Base-by-base conservation (phyloP, 768 basidiomycete genomes). In the Boletus rubescentipes region DNA sequence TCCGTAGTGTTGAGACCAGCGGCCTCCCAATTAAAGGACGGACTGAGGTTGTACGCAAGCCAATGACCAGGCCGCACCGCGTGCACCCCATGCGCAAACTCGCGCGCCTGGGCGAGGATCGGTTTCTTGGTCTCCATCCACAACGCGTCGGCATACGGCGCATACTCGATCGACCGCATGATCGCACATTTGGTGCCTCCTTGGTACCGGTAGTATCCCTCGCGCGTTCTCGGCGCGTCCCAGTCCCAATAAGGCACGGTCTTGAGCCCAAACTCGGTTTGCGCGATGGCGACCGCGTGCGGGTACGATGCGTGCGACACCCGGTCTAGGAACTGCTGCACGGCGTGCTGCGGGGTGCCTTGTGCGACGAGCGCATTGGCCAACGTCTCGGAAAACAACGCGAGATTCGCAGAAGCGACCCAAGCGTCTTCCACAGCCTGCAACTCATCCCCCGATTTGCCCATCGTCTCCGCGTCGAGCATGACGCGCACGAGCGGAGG, bases 41-140 rank as follows among this genome's bases (percentile, higher is more conserved):
- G 93, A 61, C 90, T 92, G 62, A 98, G 73, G 75, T 98, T 98
- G 75, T 98, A 99, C 23, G 95, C 89, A 46, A 99, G 77, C 97
- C 95, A 98, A 62, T 98, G 93, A 36, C 87, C 84, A 0, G 95
- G 95, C 67, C 83, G 82, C 36, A 72, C 89, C 12, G 82, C 80
- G 57, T 86, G 91, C 34, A 98, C 94, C 43, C 96, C 94, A 10
- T 81, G 77, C 7, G 95, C 87, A 66, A 99, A 98, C 75, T 97
- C 91, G 62, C 80, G 80, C 15, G 97, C 97, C 72, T 99, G 97
- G 3, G 84, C 73, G 47, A 95, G 74, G 70, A 98, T 95, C 14
- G 97, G 97, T 61, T 83, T 88, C 78, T 93, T 93, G 42, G 97
- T 99, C 79, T 95, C 93, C 93, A 95, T 95, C 92, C 93, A 94